Evolutionary conservation across 2,329 filamentous ascomycete genomes (phyloP), one percentile per base, ranked within the genome.

Genomic region (Aspergillus pseudonomiae): DNA sequence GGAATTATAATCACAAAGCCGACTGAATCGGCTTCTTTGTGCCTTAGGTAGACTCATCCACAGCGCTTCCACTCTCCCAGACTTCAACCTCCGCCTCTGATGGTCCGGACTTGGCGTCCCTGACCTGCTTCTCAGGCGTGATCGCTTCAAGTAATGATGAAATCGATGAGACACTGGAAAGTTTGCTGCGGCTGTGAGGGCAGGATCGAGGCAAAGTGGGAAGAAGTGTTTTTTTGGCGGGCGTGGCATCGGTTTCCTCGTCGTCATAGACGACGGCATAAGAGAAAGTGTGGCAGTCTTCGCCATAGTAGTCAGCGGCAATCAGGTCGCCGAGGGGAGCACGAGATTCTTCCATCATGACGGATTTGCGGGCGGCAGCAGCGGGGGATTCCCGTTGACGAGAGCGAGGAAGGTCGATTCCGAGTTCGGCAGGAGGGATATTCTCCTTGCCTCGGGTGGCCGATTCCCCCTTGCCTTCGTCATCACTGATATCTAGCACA

Each of bases 401-500:
- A 21, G 73, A 65, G 34, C 70, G 70, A 11, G 86, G 88, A 72
- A 90, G 85, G 32, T 86, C 87, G 45, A 90, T 77, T 53, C 91
- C 88, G n/a, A 75, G 59, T 45, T 80, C 78, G 9, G 74, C 75
- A 2, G 94, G 94, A 5, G 94, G 91, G 21, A 97, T 88, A 74
- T 99, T 99, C 82, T 99, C 94, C 83, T 99, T 99, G 73, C 93
- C 91, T 36, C 88, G 84, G 53, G 86, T 85, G 68, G 59, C 21
- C 7, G 64, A 83, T 83, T 69, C 82, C 76, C 74, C 83, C 85
- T 68, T 84, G 79, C 73, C 86, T 75, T 97, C 94, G 71, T 97
- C 94, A 26, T 92, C 94, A 69, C 89, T 93, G 73, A 98, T 93
- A 75, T 98, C 94, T 4, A 98, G 85, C 0, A 90, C 89, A 67